Conservation (phyloP, 2,329 filamentous ascomycete genomes). For the Cryoendolithus antarcticus region DNA sequence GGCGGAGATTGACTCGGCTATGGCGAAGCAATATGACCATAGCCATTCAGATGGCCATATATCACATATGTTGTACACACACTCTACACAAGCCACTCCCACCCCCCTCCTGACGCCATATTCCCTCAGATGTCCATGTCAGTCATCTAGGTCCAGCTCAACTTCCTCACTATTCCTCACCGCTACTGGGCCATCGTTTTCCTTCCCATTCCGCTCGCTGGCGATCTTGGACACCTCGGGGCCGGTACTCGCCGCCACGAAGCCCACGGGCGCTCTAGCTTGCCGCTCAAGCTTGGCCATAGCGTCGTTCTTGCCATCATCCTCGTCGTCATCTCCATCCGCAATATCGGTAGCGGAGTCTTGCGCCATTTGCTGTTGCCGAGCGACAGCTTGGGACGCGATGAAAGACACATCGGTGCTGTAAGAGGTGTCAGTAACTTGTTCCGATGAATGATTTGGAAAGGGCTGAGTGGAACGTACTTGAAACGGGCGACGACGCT, state of each 20-base stretch:
- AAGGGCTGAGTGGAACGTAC: slow-evolving; percentile 35
- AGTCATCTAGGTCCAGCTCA: slow-evolving; percentile 25
- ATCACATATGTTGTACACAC: too few species aligned
- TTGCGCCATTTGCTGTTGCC: slow-evolving; percentile 46
- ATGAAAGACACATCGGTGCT: slow-evolving; percentile 96
- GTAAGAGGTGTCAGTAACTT: too few species aligned
- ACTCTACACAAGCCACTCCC: too few species aligned
- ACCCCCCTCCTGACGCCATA: too few species aligned
- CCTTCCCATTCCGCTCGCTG: slow-evolving; percentile 2
- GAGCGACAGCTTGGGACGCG: slow-evolving; percentile 82
- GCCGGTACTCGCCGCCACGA: slow-evolving; percentile 68
- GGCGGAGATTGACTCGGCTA: too few species aligned
- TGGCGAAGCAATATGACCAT: too few species aligned
- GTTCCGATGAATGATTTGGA: too few species aligned
- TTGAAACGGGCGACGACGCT: slow-evolving; percentile 98
- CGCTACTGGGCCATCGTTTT: slow-evolving; percentile 7
- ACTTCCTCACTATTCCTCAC: slow-evolving; percentile 14
- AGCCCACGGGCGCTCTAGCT: slow-evolving; percentile 76
- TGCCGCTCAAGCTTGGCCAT: slow-evolving; percentile 85
- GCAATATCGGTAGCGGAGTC: slow-evolving; percentile 12
- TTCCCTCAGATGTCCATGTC: neutral
- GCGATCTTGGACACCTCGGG: slow-evolving; percentile 21
- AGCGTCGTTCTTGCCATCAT: slow-evolving; percentile 52
- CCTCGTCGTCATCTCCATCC: slow-evolving; percentile 32
- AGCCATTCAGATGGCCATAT: too few species aligned